Percentiles rank a stretch among this genome's conserved stretches.
phyloP scores from a whole-genome alignment of 2,329 filamentous ascomycete genomes.

The Pseudocercospora musae region DNA sequence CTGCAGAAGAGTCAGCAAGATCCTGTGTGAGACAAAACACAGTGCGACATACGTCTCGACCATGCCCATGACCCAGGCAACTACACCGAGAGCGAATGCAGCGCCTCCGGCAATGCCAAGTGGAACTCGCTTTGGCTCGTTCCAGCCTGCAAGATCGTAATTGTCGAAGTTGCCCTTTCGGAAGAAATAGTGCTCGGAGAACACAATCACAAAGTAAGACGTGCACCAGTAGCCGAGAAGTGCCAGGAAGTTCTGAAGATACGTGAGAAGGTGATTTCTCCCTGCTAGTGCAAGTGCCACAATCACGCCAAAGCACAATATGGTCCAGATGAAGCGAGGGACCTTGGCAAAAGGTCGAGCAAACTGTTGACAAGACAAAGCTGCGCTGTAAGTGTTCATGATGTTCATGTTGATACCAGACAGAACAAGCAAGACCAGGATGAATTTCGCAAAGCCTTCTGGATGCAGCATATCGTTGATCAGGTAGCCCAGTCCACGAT shows the following conservation, averaged over 20 bases:
- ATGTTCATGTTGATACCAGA: conserved; percentile 40
- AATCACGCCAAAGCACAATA: conserved; percentile 44
- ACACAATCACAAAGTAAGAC: conserved; percentile 46
- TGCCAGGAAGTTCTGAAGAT: conserved; percentile 46
- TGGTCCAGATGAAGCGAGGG: conserved; percentile 50
- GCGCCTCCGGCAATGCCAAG: conserved; percentile 41
- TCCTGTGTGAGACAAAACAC: not conserved
- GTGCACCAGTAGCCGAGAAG: conserved; percentile 49
- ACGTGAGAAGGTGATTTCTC: conserved; percentile 41
- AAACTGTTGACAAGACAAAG: conserved; percentile 48
- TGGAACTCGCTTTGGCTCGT: conserved; percentile 43
- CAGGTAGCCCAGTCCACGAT: conserved; percentile 48
- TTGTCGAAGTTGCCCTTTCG: conserved; percentile 39
- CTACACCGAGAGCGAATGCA: conserved; percentile 40
- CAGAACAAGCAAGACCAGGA: conserved; percentile 40
- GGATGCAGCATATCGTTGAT: conserved; percentile 47
- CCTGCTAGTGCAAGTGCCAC: conserved; percentile 45
- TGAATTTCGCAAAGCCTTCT: conserved; percentile 48
- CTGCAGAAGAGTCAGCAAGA: not conserved
- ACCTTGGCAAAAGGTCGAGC: conserved; percentile 50
- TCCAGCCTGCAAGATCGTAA: conserved; percentile 48
- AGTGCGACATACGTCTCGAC: conserved; percentile 25
- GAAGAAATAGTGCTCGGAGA: conserved; percentile 47
- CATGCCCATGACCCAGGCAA: conserved; percentile 57
- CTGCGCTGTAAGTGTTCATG: conserved; percentile 44